phyloP scores from a whole-genome alignment of 768 basidiomycete genomes.

The Tulasnella sp. region DNA sequence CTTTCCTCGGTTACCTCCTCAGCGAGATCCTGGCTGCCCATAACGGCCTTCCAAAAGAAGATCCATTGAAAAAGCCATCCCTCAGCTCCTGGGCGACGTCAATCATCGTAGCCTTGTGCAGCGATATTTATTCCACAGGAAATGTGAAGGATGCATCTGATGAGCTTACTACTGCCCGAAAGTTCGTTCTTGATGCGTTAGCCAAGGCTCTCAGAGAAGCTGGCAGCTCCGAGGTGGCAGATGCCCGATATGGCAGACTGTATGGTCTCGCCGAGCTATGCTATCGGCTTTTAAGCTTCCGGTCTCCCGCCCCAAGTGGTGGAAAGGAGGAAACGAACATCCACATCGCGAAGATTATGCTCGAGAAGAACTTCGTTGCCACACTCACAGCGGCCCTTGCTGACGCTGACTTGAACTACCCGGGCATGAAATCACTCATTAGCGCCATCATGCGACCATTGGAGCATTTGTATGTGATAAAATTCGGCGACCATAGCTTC shows the following conservation, averaged over 20 bases:
- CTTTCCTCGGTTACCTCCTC: conserved; percentile 69
- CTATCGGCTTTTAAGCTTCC: conserved; percentile 61
- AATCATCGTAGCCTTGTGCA: conserved; percentile 84
- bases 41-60: conserved; percentile 66
- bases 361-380: conserved; percentile 93
- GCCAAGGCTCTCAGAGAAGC: conserved; percentile 77
- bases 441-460: conserved; percentile 79
- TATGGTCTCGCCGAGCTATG: conserved; percentile 81
- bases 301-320: conserved; percentile 14
- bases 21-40: conserved; percentile 46
- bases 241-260: conserved; percentile 76
- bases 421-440: conserved; percentile 77
- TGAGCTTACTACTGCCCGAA: conserved; percentile 82
- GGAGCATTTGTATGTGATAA: conserved; percentile 63
- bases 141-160: conserved; percentile 66
- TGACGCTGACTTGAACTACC: conserved; percentile 93
- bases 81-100: conserved; percentile 39
- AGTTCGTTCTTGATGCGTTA: conserved; percentile 81
- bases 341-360: conserved; percentile 93
- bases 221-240: conserved; percentile 41
- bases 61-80: conserved; percentile 31
- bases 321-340: conserved; percentile 61
- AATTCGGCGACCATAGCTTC: conserved; percentile 8
- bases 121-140: conserved; percentile 56
- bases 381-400: conserved; percentile 77